Conservation (phyloP, 768 basidiomycete genomes). For the Leccinum sublutescens region DNA sequence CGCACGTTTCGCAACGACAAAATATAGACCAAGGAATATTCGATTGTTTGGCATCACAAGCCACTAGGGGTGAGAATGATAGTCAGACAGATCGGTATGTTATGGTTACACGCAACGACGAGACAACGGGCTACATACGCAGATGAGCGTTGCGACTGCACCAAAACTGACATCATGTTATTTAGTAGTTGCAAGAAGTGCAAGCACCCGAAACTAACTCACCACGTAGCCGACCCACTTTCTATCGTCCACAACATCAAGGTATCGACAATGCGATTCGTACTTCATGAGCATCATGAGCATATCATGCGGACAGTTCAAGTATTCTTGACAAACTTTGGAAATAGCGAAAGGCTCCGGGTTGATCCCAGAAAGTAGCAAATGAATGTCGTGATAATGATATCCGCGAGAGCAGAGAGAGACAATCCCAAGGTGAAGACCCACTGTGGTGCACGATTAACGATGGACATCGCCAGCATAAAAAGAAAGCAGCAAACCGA, state of each 20-base stretch:
- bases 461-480: neutral
- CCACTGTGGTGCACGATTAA: constrained; percentile 31
- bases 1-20: constrained; percentile 25
- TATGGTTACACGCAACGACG: neutral
- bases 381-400: constrained; percentile 43
- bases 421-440: constrained; percentile 46
- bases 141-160: constrained; percentile 18
- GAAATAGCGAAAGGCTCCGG: constrained; percentile 29
- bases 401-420: constrained; percentile 45
- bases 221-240: constrained; percentile 25
- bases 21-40: constrained; percentile 26
- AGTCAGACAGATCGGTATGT: neutral
- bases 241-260: constrained; percentile 25
- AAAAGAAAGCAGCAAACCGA: constrained; percentile 4
- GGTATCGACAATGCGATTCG: constrained; percentile 23
- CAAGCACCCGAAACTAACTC: neutral
- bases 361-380: constrained; percentile 41
- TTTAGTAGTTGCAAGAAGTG: neutral
- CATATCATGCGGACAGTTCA: neutral
- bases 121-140: constrained; percentile 7
- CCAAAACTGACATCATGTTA: constrained; percentile 9
- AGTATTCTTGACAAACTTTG: constrained; percentile 28
- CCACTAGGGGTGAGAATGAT: constrained; percentile 13
- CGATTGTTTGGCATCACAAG: constrained; percentile 24
- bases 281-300: constrained; percentile 8